phyloP scores from a whole-genome alignment of 2,329 filamentous ascomycete genomes.

The Fusarium temperatum region DNA sequence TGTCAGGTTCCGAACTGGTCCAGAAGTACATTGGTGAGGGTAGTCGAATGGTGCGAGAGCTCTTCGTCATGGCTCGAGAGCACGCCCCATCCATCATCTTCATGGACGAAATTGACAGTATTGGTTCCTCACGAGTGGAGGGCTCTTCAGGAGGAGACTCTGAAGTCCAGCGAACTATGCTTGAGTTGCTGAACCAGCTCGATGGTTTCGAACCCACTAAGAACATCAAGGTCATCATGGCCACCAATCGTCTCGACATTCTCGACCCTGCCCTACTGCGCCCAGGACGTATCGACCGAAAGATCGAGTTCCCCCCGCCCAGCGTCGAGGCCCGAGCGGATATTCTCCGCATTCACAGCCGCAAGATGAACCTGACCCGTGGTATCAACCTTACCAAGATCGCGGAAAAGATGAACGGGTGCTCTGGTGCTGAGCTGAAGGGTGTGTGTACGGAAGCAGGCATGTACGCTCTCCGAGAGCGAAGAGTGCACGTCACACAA shows the following conservation, averaged over 20 bases:
- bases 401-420: slow-evolving; percentile 99
- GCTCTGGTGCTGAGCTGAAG: slow-evolving; percentile 96
- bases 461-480: slow-evolving; percentile 96
- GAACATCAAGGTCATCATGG: slow-evolving; percentile 99
- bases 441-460: slow-evolving; percentile 98
- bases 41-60: slow-evolving; percentile 96
- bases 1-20: slow-evolving; percentile 94
- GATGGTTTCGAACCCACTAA: slow-evolving; percentile 99
- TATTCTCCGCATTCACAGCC: slow-evolving; percentile 95
- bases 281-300: slow-evolving; percentile 97
- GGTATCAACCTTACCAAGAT: slow-evolving; percentile 99
- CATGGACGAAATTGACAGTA: slow-evolving; percentile 99
- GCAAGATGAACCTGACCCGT: slow-evolving; percentile 97
- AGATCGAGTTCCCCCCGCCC: slow-evolving; percentile 98
- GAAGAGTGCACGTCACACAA: slow-evolving; percentile 97
- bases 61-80: slow-evolving; percentile 99
- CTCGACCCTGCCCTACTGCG: slow-evolving; percentile 93
- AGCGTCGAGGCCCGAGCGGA: slow-evolving; percentile 96
- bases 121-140: slow-evolving; percentile 96
- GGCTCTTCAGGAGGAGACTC: slow-evolving; percentile 95
- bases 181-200: slow-evolving; percentile 97
- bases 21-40: slow-evolving; percentile 99
- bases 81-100: slow-evolving; percentile 99
- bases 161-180: slow-evolving; percentile 97
- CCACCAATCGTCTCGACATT: slow-evolving; percentile 97